Evolutionary conservation across 179 eudicot genomes (phyloP).

Genomic region (Monotropa hypopitys): DNA sequence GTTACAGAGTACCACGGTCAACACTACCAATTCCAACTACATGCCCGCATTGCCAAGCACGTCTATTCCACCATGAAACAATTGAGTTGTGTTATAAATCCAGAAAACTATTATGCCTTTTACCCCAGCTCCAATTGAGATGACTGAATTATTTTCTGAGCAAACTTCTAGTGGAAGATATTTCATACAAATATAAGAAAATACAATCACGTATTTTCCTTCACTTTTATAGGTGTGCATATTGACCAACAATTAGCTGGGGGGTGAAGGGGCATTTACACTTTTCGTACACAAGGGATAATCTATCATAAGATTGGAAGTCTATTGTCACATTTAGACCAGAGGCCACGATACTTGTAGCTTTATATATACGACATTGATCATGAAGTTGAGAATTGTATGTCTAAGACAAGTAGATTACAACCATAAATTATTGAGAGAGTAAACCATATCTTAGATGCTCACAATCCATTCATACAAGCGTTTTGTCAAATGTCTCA

Average conservation of each 20-base stretch:
- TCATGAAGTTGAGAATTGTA: neutral
- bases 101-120: neutral
- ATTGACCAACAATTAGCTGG: neutral
- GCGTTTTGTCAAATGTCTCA: neutral
- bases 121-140: neutral
- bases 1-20: no score
- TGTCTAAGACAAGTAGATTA: neutral
- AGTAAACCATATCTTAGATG: neutral
- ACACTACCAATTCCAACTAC: neutral
- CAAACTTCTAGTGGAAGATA: neutral
- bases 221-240: neutral
- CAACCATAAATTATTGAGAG: neutral
- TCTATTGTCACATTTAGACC: no score
- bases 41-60: neutral
- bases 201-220: neutral
- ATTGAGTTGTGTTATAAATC: neutral
- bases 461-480: neutral
- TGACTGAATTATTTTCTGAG: neutral
- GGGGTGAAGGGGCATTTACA: neutral
- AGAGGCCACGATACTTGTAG: no score
- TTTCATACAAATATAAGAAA: no score
- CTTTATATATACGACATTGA: neutral
- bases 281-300: neutral
- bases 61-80: neutral
- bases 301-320: neutral